Evolutionary conservation across 1,284 basidiomycete species (phyloP), one percentile per base, ranked within the genome.

Genomic region (Trametes versicolor): DNA sequence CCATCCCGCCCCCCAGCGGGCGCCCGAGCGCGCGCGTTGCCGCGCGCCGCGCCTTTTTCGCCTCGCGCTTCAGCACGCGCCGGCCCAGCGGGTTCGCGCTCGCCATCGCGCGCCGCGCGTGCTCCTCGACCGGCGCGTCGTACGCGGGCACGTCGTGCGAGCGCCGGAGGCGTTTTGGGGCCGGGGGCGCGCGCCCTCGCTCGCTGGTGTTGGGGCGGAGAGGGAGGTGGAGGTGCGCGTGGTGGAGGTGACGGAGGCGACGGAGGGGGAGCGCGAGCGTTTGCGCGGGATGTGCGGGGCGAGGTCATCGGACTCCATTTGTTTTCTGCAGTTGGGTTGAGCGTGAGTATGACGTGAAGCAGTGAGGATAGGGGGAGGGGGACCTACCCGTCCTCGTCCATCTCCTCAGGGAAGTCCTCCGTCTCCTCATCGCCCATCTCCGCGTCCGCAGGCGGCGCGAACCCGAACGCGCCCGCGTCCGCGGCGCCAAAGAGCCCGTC

Each of bases 401-500:
- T 83, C 9, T 61, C 63, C 54, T 69, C 65, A 3, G n/a, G 53
- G 19, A 12, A 61, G 15, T 64, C 65, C 62, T 70, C 78, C 1
- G 74, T 75, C 74, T 79, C 79, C 1, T 80, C 67, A 15, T 70
- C 70, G 6, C 60, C 68, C 60, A 66, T 69, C 66, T 69, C 67
- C 8, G 71, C 60, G 25, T 72, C 72, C 13, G 54, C 60, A 4
- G 49, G 61, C 19, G 48, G n/a, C 2, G 43, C 62, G 9, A 54
- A 66, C n/a, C 72, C 77, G 64, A 94, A 91, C 0, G 91, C 91
- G 12, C 89, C 89, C 15, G 85, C 85, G 74, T 95, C 94, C 0
- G 92, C 93, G 55, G 84, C 84, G 10, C 86, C 86, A 70, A 95
- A 95, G 1, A 95, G 77, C 0, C 89, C 93, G 13, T 85, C 90